Evolutionary conservation across 768 basidiomycete species (phyloP), one percentile per base, ranked within the genome.

Genomic region (Lactifluus subvellereus): DNA sequence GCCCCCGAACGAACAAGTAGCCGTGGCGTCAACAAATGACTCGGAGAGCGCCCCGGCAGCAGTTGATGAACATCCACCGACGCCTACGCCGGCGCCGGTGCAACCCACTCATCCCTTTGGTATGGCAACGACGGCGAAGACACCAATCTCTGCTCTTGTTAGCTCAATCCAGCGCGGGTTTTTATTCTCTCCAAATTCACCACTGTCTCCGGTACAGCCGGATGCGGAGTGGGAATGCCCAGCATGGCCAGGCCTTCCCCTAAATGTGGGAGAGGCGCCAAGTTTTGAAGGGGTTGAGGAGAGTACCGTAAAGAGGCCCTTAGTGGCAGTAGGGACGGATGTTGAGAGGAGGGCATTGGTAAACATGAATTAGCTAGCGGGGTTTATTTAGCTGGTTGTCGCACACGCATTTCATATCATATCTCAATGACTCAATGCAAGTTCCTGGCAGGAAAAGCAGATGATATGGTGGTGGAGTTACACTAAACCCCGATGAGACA

Each of bases 111-210:
- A 64, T 13, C 22, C 50, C 16, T 48, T 60, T 32, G 50, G 56
- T 6, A 16, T 42, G 6, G 18, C 6, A 10, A 45, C 9, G 30
- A 37, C 57, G 9, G 45, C 43, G 35, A 58, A 74, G 64, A 88
- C 87, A 35, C 87, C 87, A 2, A 89, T 89, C 53, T 87, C 87
- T 7, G 76, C 82, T 9, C 78, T 89, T 35, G 69, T 75, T 27
- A 68, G 69, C 54, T 70, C 85, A 3, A 89, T 89, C 59, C 80
- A 88, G 66, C 80, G 78, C 16, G 87, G 86, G 37, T 89, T 89
- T 71, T 71, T 85, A n/a, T 79, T 83, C 66, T 84, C 85, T 4
- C 86, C 85, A 16, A 77, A 76, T n/a, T 78, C 82, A 1, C 84
- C 85, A 2, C 75, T 87, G 42, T 84, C 86, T 2, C 84, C 84